Evolutionary conservation across 176 grass and related monocot species (phyloP).

Genomic region (Melocanna baccifera): DNA sequence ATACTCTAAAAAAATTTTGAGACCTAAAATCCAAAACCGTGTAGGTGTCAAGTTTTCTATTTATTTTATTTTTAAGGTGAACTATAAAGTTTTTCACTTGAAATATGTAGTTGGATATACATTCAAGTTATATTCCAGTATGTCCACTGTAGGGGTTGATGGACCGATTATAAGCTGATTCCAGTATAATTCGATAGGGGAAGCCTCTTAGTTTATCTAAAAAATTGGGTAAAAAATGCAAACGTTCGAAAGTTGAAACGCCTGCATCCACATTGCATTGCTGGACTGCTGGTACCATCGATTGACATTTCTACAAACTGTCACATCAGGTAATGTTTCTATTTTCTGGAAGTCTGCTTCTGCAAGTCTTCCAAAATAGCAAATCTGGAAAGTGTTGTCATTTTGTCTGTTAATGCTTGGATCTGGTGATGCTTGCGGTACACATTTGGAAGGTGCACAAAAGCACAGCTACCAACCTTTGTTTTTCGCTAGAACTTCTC

Average conservation of each 20-base stretch:
- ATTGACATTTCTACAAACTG: not conserved
- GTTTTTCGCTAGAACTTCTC: conserved; percentile 21
- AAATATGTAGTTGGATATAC: not conserved
- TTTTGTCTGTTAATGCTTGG: conserved; percentile 31
- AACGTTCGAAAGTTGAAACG: not conserved
- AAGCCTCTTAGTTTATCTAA: not conserved
- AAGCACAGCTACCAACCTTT: not conserved
- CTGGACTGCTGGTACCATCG: not conserved
- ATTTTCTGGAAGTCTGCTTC: not conserved
- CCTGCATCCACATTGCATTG: not conserved
- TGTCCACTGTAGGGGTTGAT: not conserved
- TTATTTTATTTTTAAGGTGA: not conserved
- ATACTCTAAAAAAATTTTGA: too few species aligned
- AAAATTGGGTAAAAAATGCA: not conserved
- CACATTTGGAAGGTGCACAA: conserved; percentile 17
- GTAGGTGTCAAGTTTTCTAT: not conserved
- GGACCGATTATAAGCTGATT: not conserved
- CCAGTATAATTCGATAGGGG: too few species aligned
- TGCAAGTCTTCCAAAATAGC: not conserved
- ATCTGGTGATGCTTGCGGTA: conserved; percentile 7
- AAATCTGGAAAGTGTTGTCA: conserved; percentile 15
- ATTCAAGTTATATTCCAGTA: not conserved
- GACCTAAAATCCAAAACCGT: not conserved
- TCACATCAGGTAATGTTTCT: not conserved
- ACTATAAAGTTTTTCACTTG: not conserved